Base-by-base conservation (phyloP, 169 alveolate species). In the Haemoproteus tartakovskyi region DNA sequence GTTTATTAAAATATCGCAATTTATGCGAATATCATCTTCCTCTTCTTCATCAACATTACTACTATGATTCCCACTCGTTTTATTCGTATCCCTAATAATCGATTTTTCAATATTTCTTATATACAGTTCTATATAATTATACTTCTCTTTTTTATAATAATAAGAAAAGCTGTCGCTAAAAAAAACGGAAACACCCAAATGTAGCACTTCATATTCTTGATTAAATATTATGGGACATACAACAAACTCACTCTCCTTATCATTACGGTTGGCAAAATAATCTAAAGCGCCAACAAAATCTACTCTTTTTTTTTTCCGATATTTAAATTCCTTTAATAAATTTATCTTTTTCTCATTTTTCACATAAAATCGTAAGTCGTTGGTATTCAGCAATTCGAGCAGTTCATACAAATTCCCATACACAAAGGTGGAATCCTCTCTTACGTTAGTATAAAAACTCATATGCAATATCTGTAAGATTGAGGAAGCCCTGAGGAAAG, bases 281-380 rank as follows among this genome's bases (percentile, higher is more conserved):
- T 67, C 82, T 36, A 67, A 21, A n/a, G 33, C 50, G 14, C 74
- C 51, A 6, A 67, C 33, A 33, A 67, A 67, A 2, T 33, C 26
- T 3, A 45, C 2, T 46, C 37, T 52, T 38, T 52, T 67, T 37
- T 30, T 67, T 22, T 33, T 67, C 70, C 54, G 37, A 27, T 67
- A 67, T 36, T 67, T 67, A 36, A 67, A 67, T 22, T 67, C 82
- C 24, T 67, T 56, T 24, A 30, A 67, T 19, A 67, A 24, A 41
- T 67, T 48, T 67, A 67, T 47, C 22, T 67, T 54, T n/a, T 67
- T 67, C 46, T 67, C 82, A 67, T 67, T 67, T 12, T 67, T 67
- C 8, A 67, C 54, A 52, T 52, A 67, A 47, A 52, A 67, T 54
- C 54, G 38, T 52, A 52, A 22, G n/a, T 67, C 21, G 45, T 67